These are phyloP conservation scores for Monosporozyma aquatica DNA, from an alignment of 805 yeast genomes.

Conservation along the genomic window DNA sequence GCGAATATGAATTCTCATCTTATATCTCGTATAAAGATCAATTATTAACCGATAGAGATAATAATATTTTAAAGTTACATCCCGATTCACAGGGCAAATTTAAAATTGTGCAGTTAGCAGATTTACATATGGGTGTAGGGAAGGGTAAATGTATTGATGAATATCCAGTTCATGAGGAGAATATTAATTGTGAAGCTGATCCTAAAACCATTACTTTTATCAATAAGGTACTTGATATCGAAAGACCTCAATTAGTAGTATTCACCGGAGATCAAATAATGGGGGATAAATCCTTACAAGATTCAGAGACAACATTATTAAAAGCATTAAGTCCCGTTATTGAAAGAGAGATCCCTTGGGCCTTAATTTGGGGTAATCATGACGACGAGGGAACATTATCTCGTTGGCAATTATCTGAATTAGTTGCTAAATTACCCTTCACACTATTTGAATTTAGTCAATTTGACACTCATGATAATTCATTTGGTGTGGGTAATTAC, in stretches of 20 bases:
- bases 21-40: neutral
- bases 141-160: constrained; percentile 73
- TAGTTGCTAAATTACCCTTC: constrained; percentile 54
- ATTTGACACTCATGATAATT: constrained; percentile 31
- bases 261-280: constrained; percentile 87
- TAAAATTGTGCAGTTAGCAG: constrained; percentile 84
- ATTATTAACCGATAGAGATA: neutral
- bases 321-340: constrained; percentile 70
- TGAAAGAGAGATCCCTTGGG: constrained; percentile 64
- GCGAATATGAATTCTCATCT: neutral
- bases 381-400: constrained; percentile 76
- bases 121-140: constrained; percentile 82
- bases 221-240: constrained; percentile 54
- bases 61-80: neutral
- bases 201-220: constrained; percentile 56
- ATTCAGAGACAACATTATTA: constrained; percentile 70
- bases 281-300: constrained; percentile 66
- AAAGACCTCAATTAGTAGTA: constrained; percentile 77
- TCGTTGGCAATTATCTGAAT: constrained; percentile 51
- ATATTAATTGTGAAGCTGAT: constrained; percentile 63
- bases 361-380: constrained; percentile 85
- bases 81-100: constrained; percentile 38
- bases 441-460: constrained; percentile 59
- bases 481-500: constrained; percentile 83
- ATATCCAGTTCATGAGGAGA: constrained; percentile 40